Evolutionary conservation across 208 protist species (phyloP), one percentile per base, ranked within the genome.

Genomic region (Lotmaria passim): DNA sequence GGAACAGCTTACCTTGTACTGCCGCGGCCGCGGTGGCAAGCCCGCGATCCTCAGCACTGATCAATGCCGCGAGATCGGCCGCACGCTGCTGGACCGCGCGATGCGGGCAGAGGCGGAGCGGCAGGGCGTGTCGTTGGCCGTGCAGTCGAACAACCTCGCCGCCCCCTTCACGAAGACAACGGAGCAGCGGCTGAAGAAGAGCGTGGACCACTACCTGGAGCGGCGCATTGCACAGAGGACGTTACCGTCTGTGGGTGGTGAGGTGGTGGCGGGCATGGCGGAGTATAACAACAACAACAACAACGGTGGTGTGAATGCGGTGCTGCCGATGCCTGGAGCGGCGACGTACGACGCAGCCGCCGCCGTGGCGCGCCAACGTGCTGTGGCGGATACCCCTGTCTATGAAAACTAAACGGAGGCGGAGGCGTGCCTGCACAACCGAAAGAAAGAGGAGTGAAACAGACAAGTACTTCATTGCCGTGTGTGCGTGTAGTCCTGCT

Each of bases 161-260:
- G 26, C 69, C 3, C 58, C 61, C 0, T 93, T 95, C 62, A 86
- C 83, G 0, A 81, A 85, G 62, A 72, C 85, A 26, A 83, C 68
- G 62, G 85, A 87, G 79, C 33, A 62, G 57, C 56, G 71, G 14
- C 72, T 96, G 57, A 83, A 82, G 70, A 85, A 87, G 69, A 90
- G 86, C 6, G 91, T 96, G 17, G 86, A 96, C 47, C 70, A 77
- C 39, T 96, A 94, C 62, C 50, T 96, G n/a, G 46, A 81, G 56
- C 75, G 88, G 5, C 86, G 86, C 73, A 89, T 86, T 67, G 36
- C 51, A 33, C 69, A 75, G 7, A 53, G 39, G n/a, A 57, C 65
- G 2, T 43, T 56, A 11, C 26, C 30, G 24, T 17, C 19, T 24
- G 33, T 10, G n/a, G 33, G 24, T n/a, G 56, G 26, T 41, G 30